Percentiles rank a stretch among this genome's conserved stretches.
phyloP scores from a whole-genome alignment of 331 rosid genomes.

The Acacia pycnantha region DNA sequence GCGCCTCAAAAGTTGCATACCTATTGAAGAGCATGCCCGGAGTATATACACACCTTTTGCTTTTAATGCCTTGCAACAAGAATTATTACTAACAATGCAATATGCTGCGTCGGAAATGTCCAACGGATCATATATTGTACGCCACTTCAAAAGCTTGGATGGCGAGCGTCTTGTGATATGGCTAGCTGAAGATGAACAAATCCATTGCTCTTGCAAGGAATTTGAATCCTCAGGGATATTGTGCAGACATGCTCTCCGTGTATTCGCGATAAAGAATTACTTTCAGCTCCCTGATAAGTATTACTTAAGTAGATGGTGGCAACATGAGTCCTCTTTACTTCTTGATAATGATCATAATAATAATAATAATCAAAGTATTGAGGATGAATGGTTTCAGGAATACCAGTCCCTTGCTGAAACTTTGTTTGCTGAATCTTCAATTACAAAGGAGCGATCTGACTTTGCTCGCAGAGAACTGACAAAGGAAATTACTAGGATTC shows the following conservation, averaged over 20 bases:
- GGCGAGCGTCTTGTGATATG: slow-evolving; percentile 69
- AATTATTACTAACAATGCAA: slow-evolving; percentile 79
- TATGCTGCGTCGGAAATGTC: slow-evolving; percentile 78
- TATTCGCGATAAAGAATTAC: slow-evolving; percentile 67
- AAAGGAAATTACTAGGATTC: slow-evolving; percentile 69
- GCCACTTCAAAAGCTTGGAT: slow-evolving; percentile 79
- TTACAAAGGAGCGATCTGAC: slow-evolving; percentile 84
- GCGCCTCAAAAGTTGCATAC: slow-evolving; percentile 72
- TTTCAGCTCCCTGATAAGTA: slow-evolving; percentile 90
- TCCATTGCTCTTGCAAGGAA: slow-evolving; percentile 94
- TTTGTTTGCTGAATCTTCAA: slow-evolving; percentile 72
- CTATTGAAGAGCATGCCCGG: slow-evolving; percentile 86
- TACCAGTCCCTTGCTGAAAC: slow-evolving; percentile 68
- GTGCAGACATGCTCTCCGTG: slow-evolving; percentile 81
- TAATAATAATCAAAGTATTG: slow-evolving; percentile 34
- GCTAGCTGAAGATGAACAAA: slow-evolving; percentile 72
- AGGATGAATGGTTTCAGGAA: slow-evolving; percentile 73
- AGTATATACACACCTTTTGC: slow-evolving; percentile 83
- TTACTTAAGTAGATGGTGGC: slow-evolving; percentile 70
- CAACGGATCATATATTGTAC: slow-evolving; percentile 67
- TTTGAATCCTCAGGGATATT: slow-evolving; percentile 89
- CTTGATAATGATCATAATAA: slow-evolving; percentile 43
- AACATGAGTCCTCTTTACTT: slow-evolving; percentile 51
- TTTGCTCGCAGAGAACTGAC: slow-evolving; percentile 60
- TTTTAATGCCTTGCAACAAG: slow-evolving; percentile 78